Evolutionary conservation across 2,329 filamentous ascomycete genomes (phyloP), one percentile per base, ranked within the genome.

Genomic region (Seiridium unicorne): DNA sequence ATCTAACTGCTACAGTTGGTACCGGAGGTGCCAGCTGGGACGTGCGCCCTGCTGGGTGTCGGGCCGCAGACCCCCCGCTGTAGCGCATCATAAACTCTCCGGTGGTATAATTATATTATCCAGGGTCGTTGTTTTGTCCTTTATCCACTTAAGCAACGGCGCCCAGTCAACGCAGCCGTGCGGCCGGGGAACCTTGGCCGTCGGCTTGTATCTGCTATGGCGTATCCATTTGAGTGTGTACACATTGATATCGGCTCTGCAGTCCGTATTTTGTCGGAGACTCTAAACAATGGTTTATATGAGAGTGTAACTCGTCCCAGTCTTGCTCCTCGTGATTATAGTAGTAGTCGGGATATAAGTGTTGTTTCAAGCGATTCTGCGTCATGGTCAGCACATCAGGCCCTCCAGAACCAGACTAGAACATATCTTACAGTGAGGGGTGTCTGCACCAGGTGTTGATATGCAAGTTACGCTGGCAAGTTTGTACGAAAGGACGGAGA

Each of bases 161-260:
- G 51, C 55, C 61, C 61, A 63, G 38, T 63, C 59, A 26, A 61
- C 61, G 26, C 61, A 63, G 32, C 32, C 46, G 10, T 36, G 44
- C 1, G 51, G 11, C 31, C 60, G 60, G 3, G 60, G 51, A 11
- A 62, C 53, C 5, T 35, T 56, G 10, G 60, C 60, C 5, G 57
- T n/a, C 26, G 61, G 59, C 44, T 57, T 59, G 13, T 46, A 42
- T 5, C 47, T 46, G 46, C 48, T 61, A 6, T 59, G 51, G 7
- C 55, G 59, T 40, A 51, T 61, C 61, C 61, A 63, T 47, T 47
- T 55, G 26, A 59, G 47, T 31, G 59, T 61, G 35, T 63, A 63
- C 13, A 63, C 53, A 31, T 40, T 55, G 2, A 44, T 9, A 26
- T 58, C 55, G 11, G 46, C 59, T n/a, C 26, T 4, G 38, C 61